Conservation (phyloP, 305 asterid species). For the Rubia balearica region DNA sequence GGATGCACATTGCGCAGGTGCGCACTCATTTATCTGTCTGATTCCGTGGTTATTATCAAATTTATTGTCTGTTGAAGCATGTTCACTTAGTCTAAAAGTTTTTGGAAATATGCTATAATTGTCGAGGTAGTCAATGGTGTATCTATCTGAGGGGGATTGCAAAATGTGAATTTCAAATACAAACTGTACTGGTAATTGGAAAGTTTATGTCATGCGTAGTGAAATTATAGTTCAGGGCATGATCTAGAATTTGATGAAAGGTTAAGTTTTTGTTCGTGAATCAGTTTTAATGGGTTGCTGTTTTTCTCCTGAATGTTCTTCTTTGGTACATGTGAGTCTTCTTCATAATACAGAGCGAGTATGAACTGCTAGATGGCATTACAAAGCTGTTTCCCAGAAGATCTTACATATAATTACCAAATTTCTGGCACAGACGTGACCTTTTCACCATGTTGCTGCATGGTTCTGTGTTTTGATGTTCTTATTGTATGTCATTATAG, state of each 20-base stretch:
- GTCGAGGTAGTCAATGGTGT: neutral
- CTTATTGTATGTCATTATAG: neutral
- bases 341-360: neutral
- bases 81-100: neutral
- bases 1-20: slow-evolving; percentile 98
- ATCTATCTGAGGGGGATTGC: neutral
- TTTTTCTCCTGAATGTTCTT: neutral
- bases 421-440: neutral
- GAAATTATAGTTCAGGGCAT: neutral
- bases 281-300: neutral
- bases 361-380: neutral
- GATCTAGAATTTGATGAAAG: neutral
- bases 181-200: neutral
- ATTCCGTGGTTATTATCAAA: too few relatives aligned
- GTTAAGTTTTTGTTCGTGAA: neutral
- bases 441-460: neutral
- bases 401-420: neutral
- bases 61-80: neutral
- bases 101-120: neutral
- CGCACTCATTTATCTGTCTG: neutral
- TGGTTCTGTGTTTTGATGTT: neutral
- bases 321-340: neutral
- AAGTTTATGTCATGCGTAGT: neutral
- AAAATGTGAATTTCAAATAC: neutral
- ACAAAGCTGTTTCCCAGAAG: neutral